phyloP scores from a whole-genome alignment of 2,329 filamentous ascomycete genomes.

The Onygena corvina region DNA sequence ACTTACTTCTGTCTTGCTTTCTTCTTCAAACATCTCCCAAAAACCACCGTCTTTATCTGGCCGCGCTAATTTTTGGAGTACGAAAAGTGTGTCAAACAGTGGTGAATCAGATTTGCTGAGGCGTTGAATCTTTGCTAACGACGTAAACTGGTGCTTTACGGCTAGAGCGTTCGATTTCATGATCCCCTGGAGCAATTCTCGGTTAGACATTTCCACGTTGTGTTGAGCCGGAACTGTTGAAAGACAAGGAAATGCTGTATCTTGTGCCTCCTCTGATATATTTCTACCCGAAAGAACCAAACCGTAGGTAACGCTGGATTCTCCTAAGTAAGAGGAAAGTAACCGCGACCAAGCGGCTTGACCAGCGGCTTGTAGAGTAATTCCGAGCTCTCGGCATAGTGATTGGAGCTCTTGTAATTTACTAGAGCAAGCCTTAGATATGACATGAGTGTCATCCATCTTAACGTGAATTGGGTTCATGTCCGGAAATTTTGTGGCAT shows the following conservation, averaged over 20 bases:
- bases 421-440: constrained; percentile 29
- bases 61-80: constrained; percentile 55
- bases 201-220: constrained; percentile 43
- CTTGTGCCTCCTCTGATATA: constrained; percentile 44
- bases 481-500: constrained; percentile 61
- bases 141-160: constrained; percentile 58
- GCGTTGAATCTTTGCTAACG: constrained; percentile 59
- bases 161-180: constrained; percentile 54
- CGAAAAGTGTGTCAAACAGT: constrained; percentile 75
- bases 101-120: constrained; percentile 53
- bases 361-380: constrained; percentile 63
- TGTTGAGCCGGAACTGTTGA: constrained; percentile 64
- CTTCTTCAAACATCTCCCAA: constrained; percentile 54
- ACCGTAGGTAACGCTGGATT: constrained; percentile 63
- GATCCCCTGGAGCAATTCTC: constrained; percentile 48
- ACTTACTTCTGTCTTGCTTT: constrained; percentile 52
- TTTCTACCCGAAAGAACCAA: constrained; percentile 65
- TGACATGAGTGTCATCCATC: constrained; percentile 25
- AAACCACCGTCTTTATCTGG: constrained; percentile 21
- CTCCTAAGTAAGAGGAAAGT: constrained; percentile 64
- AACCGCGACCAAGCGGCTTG: constrained; percentile 69
- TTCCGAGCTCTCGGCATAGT: constrained; percentile 45
- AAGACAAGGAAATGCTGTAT: constrained; percentile 63
- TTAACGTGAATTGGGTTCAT: constrained; percentile 50
- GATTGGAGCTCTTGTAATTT: constrained; percentile 41